Percentiles rank a stretch among this genome's conserved stretches.
Evolutionary conservation across 129 eudicot species (phyloP).

Genomic region (Flaveria robusta): DNA sequence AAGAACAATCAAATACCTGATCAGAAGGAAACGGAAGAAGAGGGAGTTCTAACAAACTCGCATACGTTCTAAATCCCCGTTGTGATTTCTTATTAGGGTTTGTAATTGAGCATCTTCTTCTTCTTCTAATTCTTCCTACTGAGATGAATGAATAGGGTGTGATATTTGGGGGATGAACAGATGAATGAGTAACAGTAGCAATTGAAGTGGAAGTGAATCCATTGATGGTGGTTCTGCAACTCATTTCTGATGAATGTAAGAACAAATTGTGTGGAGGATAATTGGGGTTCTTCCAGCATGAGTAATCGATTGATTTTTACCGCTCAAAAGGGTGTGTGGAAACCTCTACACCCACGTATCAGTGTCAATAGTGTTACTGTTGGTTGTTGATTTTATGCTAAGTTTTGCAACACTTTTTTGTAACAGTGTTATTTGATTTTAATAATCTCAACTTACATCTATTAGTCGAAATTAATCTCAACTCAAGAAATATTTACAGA

Average conservation of each 20-base stretch:
- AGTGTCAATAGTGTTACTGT: neutral
- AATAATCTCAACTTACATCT: too few relatives aligned
- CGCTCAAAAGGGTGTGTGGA: conserved; percentile 27
- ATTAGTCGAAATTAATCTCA: too few relatives aligned
- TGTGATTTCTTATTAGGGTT: conserved; percentile 23
- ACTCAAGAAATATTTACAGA: too few relatives aligned
- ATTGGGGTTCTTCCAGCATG: conserved; percentile 22
- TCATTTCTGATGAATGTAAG: conserved; percentile 22
- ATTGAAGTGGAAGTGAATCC: conserved; percentile 16
- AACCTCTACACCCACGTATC: conserved; percentile 31
- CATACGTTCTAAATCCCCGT: neutral
- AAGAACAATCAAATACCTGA: conserved; percentile 35
- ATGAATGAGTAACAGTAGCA: conserved; percentile 13
- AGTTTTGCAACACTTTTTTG: too few relatives aligned
- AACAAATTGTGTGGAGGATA: neutral
- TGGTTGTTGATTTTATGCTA: neutral
- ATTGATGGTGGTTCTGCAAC: conserved; percentile 33
- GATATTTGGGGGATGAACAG: conserved; percentile 10
- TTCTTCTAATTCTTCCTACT: conserved; percentile 6
- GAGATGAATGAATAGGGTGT: conserved; percentile 17
- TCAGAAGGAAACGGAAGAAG: conserved; percentile 57
- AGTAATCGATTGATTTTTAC: conserved; percentile 18
- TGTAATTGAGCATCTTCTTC: conserved; percentile 18
- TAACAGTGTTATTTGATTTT: too few relatives aligned
- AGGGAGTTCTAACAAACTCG: conserved; percentile 44